Percentiles rank a stretch among this genome's conserved stretches.
Evolutionary conservation across 2,329 filamentous ascomycete genomes (phyloP).

Genomic region (Aureobasidium vineae): DNA sequence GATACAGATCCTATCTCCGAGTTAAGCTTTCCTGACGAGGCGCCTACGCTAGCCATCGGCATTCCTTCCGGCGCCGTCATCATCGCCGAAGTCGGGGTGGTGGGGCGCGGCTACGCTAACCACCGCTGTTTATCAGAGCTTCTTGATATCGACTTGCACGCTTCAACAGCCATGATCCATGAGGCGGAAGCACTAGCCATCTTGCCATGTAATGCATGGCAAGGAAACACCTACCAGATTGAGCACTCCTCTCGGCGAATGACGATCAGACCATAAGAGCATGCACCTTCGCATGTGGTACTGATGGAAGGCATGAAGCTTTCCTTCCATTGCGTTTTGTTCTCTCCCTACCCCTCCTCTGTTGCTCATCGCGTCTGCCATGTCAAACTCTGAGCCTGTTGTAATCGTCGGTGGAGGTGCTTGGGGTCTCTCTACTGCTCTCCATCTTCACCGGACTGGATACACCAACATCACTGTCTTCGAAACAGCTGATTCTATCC

Average conservation of each 20-base stretch:
- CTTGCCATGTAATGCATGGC: no score
- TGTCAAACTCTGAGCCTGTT: slow-evolving; percentile 24
- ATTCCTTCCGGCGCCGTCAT: neutral
- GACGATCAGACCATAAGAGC: neutral
- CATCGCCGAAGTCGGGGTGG: neutral
- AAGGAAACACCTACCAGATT: neutral
- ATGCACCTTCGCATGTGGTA: neutral
- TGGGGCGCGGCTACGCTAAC: slow-evolving; percentile 17
- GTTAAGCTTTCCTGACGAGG: neutral
- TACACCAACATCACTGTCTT: slow-evolving; percentile 51
- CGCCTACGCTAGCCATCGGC: slow-evolving; percentile 9
- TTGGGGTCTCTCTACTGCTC: slow-evolving; percentile 53
- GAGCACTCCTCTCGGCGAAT: neutral
- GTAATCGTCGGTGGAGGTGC: slow-evolving; percentile 46
- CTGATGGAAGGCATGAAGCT: neutral
- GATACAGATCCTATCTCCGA: neutral
- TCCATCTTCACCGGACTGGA: slow-evolving; percentile 47
- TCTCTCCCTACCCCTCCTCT: neutral
- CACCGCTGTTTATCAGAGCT: neutral
- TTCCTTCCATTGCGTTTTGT: neutral
- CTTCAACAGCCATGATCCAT: no score
- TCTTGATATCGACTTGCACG: neutral
- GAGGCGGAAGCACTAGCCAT: neutral
- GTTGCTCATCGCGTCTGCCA: neutral
- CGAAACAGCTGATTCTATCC: slow-evolving; percentile 47